These are phyloP conservation scores for Wickerhamiella lipophila DNA, from an alignment of 805 yeast genomes.

Conservation along the genomic window DNA sequence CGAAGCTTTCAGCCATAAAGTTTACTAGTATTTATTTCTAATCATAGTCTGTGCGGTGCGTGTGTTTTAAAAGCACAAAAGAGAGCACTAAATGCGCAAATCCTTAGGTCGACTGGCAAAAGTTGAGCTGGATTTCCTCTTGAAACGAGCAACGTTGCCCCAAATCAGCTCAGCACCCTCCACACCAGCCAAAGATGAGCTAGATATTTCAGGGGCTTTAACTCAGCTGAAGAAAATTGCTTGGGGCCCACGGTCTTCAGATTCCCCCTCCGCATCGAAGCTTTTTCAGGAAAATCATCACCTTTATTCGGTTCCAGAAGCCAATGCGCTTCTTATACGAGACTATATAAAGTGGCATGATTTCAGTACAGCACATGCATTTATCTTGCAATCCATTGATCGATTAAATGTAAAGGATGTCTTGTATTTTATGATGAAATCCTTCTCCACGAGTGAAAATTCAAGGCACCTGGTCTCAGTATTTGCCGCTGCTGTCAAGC, in stretches of 20 bases:
- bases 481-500: constrained; percentile 5
- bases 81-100: constrained; percentile 11
- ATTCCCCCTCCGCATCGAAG: not conserved
- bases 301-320: constrained; percentile 3
- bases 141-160: not conserved
- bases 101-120: constrained; percentile 12
- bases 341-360: constrained; percentile 17
- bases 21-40: constrained; percentile 15
- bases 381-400: constrained; percentile 13
- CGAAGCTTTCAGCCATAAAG: constrained; percentile 29
- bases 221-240: not conserved
- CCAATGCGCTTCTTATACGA: constrained; percentile 10
- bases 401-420: constrained; percentile 13
- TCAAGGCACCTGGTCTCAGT: constrained; percentile 14
- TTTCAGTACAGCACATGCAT: constrained; percentile 19
- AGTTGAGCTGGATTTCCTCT: constrained; percentile 7
- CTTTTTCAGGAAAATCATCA: not conserved
- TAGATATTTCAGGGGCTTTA: constrained; percentile 3
- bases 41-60: too few species aligned
- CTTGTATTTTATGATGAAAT: constrained; percentile 13
- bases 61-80: too few species aligned
- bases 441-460: constrained; percentile 15
- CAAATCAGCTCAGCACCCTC: not conserved
- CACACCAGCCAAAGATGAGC: constrained; percentile 14
- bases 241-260: not conserved